Base-by-base conservation (phyloP, 1,139 yeast species). In the Geotrichum fermentans region DNA sequence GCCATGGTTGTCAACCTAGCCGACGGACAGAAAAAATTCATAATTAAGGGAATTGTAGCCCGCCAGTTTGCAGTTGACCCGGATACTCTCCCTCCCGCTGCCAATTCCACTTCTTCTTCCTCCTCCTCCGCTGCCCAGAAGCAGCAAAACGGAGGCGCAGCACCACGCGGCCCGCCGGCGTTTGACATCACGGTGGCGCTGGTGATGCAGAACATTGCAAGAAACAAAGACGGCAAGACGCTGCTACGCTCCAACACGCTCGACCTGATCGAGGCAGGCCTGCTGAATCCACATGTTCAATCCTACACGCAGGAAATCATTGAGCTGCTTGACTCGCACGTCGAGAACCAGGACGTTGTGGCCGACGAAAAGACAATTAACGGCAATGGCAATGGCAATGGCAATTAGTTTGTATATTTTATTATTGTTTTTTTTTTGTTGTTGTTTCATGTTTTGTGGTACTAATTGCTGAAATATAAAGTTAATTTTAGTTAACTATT, bases 41-140 rank as follows among this genome's bases (percentile, higher is more conserved):
- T 92, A 43, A 90, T 92, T 59, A 86, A 86, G 67, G 98, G 98
- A 7, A 87, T 92, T 48, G 79, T 79, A 56, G 89, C 90, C 24
- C 73, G 90, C 18, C 29, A 39, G 29, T 28, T 39, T 6, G 34
- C 42, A 2, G 33, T 39, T 14, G 20, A 24, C 17, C 42, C 42
- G 14, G 5, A 33, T 13, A 39, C 33, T 4, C 18, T 28, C 17
- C 34, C 34, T 10, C 7, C 17, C 34, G n/a, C n/a, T 28, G 11
- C 10, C 11, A 11, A 11, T 6, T 13, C 7, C 29, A 3, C 5
- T 5, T 4, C 18, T 30, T 5, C 16, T n/a, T 3, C 40, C 18
- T 17, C 16, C 16, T 3, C 30, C 26, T 14, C 17, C 17, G 2
- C 2, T 2, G 16, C 16, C 17, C 13, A 14, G 4, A 17, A 7